phyloP scores from a whole-genome alignment of 495 filamentous ascomycete genomes.

The Penicillium maclennaniae region DNA sequence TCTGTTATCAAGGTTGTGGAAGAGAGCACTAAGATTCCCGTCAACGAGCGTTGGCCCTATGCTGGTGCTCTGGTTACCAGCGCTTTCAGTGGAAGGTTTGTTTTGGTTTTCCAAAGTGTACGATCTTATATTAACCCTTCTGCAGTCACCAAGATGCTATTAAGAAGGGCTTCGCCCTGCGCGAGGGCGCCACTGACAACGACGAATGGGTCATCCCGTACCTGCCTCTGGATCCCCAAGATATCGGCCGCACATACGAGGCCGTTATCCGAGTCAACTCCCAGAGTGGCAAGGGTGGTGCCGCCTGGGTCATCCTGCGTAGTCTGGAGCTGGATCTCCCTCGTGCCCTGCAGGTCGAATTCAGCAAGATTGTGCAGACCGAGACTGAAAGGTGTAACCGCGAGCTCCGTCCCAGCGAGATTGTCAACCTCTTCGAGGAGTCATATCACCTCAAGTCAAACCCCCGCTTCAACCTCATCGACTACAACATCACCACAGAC shows the following conservation, averaged over 20 bases:
- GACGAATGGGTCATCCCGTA: conserved; percentile 76
- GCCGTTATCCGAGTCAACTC: conserved; percentile 97
- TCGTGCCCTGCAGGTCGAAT: conserved; percentile 87
- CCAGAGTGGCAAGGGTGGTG: conserved; percentile 91
- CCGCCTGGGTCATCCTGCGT: conserved; percentile 90
- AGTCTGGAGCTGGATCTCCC: conserved; percentile 88
- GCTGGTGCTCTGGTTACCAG: conserved; percentile 68
- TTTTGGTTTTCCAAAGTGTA: neutral
- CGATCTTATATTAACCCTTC: conserved; percentile 46
- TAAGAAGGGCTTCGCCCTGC: conserved; percentile 86
- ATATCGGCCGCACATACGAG: conserved; percentile 95
- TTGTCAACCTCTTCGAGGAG: conserved; percentile 77
- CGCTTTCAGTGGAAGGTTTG: conserved; percentile 17
- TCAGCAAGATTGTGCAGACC: conserved; percentile 80
- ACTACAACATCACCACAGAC: conserved; percentile 89
- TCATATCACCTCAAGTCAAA: conserved; percentile 79
- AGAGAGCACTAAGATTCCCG: conserved; percentile 89
- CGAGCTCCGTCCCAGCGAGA: conserved; percentile 79
- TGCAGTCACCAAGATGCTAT: conserved; percentile 95
- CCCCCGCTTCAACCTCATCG: conserved; percentile 80
- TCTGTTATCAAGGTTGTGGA: conserved; percentile 87
- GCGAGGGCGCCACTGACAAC: conserved; percentile 61
- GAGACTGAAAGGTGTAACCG: conserved; percentile 69
- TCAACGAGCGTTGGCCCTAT: conserved; percentile 85
- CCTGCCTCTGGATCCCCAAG: conserved; percentile 86